phyloP scores from a whole-genome alignment of 345 rosid genomes.

The Cardamine chenopodiifolia region DNA sequence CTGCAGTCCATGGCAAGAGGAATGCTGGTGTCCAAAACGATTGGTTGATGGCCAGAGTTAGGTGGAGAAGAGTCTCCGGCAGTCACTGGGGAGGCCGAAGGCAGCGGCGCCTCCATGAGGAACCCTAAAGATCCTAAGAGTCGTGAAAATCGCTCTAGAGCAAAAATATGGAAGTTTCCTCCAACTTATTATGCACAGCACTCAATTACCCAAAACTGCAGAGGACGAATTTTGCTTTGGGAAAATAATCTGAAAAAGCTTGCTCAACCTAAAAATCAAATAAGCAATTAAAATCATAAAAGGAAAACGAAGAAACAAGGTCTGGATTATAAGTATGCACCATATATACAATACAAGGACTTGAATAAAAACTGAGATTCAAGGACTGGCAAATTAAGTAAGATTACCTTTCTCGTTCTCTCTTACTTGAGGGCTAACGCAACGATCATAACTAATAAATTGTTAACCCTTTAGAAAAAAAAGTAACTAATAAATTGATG shows the following conservation, averaged over 20 bases:
- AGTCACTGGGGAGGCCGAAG: too few relatives aligned
- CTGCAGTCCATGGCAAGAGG: too few relatives aligned
- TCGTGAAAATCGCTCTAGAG: too few relatives aligned
- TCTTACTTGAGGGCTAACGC: neutral
- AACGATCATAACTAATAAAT: neutral
- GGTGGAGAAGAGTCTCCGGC: too few relatives aligned
- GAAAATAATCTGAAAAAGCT: neutral
- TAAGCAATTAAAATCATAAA: neutral
- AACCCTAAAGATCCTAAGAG: too few relatives aligned
- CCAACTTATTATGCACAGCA: too few relatives aligned
- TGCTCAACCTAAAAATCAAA: neutral
- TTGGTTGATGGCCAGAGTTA: too few relatives aligned
- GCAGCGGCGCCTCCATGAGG: too few relatives aligned
- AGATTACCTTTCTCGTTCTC: neutral
- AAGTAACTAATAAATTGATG: neutral
- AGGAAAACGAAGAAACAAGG: neutral
- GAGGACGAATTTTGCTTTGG: neutral
- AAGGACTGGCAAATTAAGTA: neutral
- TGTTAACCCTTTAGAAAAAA: neutral
- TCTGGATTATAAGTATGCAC: neutral
- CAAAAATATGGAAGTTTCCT: too few relatives aligned
- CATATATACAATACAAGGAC: neutral
- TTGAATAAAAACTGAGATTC: neutral
- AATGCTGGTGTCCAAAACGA: too few relatives aligned
- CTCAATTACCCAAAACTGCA: too few relatives aligned